Conservation (phyloP, 768 basidiomycete genomes). For the Ramaria rubella region DNA sequence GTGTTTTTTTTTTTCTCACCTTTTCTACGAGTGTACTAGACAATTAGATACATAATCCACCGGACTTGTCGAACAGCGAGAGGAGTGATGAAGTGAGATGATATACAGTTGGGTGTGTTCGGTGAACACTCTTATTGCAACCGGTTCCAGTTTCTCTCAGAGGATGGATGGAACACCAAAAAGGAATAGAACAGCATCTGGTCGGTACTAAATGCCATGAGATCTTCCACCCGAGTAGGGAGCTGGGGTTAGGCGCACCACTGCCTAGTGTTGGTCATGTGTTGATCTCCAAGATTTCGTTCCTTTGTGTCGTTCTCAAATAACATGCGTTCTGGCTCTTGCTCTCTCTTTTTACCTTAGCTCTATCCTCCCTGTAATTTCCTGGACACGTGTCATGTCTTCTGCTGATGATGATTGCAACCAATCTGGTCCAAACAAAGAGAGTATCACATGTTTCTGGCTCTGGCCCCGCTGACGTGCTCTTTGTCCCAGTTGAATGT, state of each 20-base stretch:
- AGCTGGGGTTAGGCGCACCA: not conserved
- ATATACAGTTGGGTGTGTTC: too few species aligned
- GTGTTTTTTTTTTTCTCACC: not conserved
- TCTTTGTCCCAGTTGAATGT: too few species aligned
- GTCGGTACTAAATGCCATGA: not conserved
- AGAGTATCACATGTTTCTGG: slow-evolving; percentile 23
- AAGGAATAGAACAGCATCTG: too few species aligned
- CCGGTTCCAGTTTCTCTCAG: too few species aligned
- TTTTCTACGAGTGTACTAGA: too few species aligned
- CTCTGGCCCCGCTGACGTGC: slow-evolving; percentile 14
- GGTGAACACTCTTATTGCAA: too few species aligned
- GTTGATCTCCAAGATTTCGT: not conserved
- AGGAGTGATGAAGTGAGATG: too few species aligned
- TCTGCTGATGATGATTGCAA: slow-evolving; percentile 16
- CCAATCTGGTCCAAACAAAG: slow-evolving; percentile 1
- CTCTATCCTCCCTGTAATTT: not conserved
- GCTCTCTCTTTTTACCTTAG: not conserved
- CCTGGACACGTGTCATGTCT: slow-evolving; percentile 3
- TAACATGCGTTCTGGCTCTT: not conserved
- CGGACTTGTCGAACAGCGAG: too few species aligned
- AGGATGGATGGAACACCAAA: too few species aligned
- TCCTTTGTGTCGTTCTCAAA: not conserved
- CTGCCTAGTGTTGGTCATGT: not conserved
- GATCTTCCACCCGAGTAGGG: not conserved
- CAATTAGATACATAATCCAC: too few species aligned